phyloP scores from a whole-genome alignment of 23 red algal genomes.

The Cyanidiococcus yangmingshanensis region DNA sequence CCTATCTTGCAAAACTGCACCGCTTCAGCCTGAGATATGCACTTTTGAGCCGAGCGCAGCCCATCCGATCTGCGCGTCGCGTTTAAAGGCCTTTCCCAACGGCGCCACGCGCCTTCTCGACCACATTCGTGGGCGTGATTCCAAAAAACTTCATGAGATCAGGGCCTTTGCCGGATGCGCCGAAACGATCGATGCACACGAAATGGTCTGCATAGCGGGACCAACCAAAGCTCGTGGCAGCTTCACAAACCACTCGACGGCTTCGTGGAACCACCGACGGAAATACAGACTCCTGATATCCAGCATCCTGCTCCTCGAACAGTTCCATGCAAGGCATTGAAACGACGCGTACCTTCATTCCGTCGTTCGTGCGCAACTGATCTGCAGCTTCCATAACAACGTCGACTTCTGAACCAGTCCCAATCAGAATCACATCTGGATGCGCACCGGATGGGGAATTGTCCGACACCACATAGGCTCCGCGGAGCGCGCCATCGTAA shows the following conservation, averaged over 20 bases:
- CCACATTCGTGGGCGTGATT: conserved; percentile 34
- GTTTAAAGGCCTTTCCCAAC: background rate
- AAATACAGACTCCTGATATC: conserved; percentile 48
- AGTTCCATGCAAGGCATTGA: conserved; percentile 88
- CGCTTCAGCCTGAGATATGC: background rate
- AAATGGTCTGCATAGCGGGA: conserved; percentile 39
- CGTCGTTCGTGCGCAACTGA: conserved; percentile 28
- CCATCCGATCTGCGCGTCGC: background rate
- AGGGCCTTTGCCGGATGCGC: conserved; percentile 45
- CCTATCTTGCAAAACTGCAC: background rate
- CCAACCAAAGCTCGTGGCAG: conserved; percentile 72
- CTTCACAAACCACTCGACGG: conserved; percentile 54
- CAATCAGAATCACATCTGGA: conserved; percentile 70
- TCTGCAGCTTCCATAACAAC: conserved; percentile 60
- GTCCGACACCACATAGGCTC: conserved; percentile 63
- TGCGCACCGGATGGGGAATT: conserved; percentile 22
- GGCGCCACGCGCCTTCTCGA: conserved; percentile 33
- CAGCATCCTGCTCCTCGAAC: conserved; percentile 55
- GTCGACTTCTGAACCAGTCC: conserved; percentile 70
- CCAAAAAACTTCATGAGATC: conserved; percentile 55
- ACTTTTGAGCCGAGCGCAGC: background rate
- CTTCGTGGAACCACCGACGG: conserved; percentile 34
- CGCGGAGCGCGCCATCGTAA: conserved; percentile 48
- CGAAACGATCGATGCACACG: conserved; percentile 67
- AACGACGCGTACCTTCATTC: conserved; percentile 56